Base-by-base conservation (phyloP, 331 rosid genomes). In the Spiraea crenata region DNA sequence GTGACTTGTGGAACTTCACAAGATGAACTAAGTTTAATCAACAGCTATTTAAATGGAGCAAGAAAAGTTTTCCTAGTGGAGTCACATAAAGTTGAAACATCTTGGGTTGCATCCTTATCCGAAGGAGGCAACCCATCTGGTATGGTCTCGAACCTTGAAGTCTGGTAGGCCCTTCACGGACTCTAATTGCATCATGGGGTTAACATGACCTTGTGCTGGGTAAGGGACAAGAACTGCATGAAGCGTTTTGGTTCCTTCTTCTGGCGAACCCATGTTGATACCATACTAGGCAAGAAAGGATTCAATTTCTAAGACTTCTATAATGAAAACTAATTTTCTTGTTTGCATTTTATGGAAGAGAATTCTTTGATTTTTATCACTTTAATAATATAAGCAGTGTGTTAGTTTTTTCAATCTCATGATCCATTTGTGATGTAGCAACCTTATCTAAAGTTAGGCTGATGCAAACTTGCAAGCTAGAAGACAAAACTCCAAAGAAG, bases 121-220 rank as follows among this genome's bases (percentile, higher is more conserved):
- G 16, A 48, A 3, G 52, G 52, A 3, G 52, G 52, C 52, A 48
- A 13, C n/a, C 52, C 52, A 13, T 48, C 52, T 2, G 52, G 52
- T 48, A 48, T 48, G 52, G 52, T 48, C 52, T 17, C 57, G 5
- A 52, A 52, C 7, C 1, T n/a, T 6, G 25, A 16, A 16, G 3
- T 52, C 57, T 2, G 25, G 31, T 4, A 16, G 3, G 9, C 20
- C 31, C 9, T 16, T 52, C 12, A 16, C 31, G 57, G 57, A 16
- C 8, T 52, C 25, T 0, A 86, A 20, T 1, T 77, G 68, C 74
- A 86, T 69, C 9, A 69, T 15, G 6, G 86, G 82, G 59, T 70
- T 81, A 1, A 86, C 46, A 50, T 86, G 86, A 34, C 89, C 86
- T n/a, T 85, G 86, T n/a, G 69, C 57, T 2, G 83, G 85, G 50